These are phyloP conservation scores for Anthoceros angustus DNA, from an alignment of 225 moss, liverwort and hornwort genomes.

Conservation along the genomic window DNA sequence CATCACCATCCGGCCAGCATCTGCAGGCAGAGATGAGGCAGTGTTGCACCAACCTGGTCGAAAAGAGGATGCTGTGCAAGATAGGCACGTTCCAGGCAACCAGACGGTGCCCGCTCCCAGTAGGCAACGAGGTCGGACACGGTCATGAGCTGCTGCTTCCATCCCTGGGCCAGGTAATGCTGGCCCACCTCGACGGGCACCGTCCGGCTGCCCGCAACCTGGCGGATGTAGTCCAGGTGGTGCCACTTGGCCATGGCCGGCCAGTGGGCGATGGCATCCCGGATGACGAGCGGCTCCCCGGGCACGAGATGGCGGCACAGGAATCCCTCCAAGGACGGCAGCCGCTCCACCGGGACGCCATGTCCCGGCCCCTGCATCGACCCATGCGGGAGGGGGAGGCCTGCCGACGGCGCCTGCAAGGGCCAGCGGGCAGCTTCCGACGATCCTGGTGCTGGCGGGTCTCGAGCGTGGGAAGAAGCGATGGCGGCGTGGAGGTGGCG, in stretches of 20 bases:
- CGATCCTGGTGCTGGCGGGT: background rate
- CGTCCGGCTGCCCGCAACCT: conserved; percentile 67
- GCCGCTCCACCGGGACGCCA: conserved; percentile 33
- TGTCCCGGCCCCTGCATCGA: conserved; percentile 31
- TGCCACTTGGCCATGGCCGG: conserved; percentile 79
- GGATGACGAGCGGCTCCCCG: conserved; percentile 43
- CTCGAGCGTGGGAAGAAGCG: conserved; percentile 18
- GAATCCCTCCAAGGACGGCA: conserved; percentile 65
- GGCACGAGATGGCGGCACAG: conserved; percentile 50
- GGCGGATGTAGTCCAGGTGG: conserved; percentile 41
- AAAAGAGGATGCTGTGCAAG: conserved; percentile 96
- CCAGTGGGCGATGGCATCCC: conserved; percentile 61
- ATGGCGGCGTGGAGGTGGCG: conserved; percentile 38
- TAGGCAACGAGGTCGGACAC: conserved; percentile 58
- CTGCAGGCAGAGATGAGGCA: background rate
- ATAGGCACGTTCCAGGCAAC: conserved; percentile 59
- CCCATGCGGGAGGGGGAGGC: conserved; percentile 30
- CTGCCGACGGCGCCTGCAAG: background rate
- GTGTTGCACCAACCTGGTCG: conserved; percentile 51
- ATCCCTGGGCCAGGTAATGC: conserved; percentile 81
- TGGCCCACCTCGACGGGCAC: conserved; percentile 93
- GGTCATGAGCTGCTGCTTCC: conserved; percentile 99
- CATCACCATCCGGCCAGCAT: background rate
- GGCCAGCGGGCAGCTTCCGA: background rate
- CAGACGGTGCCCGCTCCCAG: conserved; percentile 21